These are phyloP conservation scores for Escallonia herrerae DNA, from an alignment of 129 eudicot species.

Conservation along the genomic window DNA sequence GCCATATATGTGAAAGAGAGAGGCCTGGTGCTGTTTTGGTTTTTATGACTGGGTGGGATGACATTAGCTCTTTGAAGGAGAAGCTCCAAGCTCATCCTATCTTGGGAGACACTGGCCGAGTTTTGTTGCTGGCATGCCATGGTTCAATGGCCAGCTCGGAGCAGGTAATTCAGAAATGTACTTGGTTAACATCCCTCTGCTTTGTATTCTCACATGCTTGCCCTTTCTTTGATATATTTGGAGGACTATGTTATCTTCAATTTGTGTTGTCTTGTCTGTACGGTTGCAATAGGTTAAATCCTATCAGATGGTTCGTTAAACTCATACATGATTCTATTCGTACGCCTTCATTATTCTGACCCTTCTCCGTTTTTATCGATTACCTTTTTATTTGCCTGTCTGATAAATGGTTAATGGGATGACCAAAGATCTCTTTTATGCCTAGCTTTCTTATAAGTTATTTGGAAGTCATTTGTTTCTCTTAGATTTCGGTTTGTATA, in stretches of 20 bases:
- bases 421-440: too few relatives aligned
- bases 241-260: background rate
- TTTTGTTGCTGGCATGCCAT: constrained; percentile 87
- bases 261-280: background rate
- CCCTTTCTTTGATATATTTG: background rate
- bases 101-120: constrained; percentile 67
- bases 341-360: too few relatives aligned
- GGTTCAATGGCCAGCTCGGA: constrained; percentile 94
- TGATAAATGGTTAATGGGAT: too few relatives aligned
- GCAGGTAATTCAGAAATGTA: constrained; percentile 52
- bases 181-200: background rate
- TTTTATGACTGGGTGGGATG: constrained; percentile 99
- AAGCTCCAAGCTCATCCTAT: constrained; percentile 71
- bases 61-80: constrained; percentile 75
- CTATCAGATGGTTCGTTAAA: background rate
- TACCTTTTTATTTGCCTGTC: too few relatives aligned
- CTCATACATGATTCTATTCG: too few relatives aligned
- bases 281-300: background rate
- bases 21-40: constrained; percentile 81
- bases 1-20: constrained; percentile 58
- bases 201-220: background rate
- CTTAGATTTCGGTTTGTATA: too few relatives aligned
- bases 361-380: too few relatives aligned
- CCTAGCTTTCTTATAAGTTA: too few relatives aligned
- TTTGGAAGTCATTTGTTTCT: too few relatives aligned